Base-by-base conservation (phyloP, 805 yeast genomes). In the Monosporozyma servazzii region DNA sequence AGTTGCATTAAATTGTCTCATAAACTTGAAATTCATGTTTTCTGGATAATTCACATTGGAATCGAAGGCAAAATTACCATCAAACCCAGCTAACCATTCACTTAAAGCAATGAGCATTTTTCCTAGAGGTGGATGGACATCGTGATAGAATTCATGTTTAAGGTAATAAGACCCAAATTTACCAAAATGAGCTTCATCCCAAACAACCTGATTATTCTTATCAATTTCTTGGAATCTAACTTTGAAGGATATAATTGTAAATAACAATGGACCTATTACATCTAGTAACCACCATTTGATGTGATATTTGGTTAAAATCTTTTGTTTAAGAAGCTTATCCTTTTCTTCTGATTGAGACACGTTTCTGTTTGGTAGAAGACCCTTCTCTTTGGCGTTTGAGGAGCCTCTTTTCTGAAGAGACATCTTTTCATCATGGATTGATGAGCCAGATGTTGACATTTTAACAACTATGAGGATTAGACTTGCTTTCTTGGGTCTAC, bases 151-250 rank as follows among this genome's bases (percentile, higher is more conserved):
- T 62, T 88, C 95, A 59, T 88, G 93, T 60, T 79, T 82, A 55
- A 91, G 74, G 69, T 91, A 91, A 67, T 88, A 84, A 11, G 96
- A 84, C 31, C 97, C 98, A 67, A 91, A 91, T 67, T 91, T 93
- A 48, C 97, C 99, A 68, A 91, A 91, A 72, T 90, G 96, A 41
- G 96, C 97, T 67, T 89, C 97, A 71, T 89, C 97, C 97, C 97
- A 90, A 46, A 93, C 93, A 30, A 93, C 97, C 51, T 77, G 75
- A 51, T 78, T 74, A 54, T 88, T 86, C 51, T 77, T 73, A 50
- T 86, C 85, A 58, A 91, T 84, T 55, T 77, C 74, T 71, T 86
- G 82, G 67, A 89, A 79, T 59, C 98, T 79, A 42, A 88, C 76
- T 55, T 76, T 77, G 60, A 90, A 85, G 9, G 93, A 82, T 18